Evolutionary conservation across 108 stramenopile species (phyloP).

Genomic region (Nitzschia putrida): DNA sequence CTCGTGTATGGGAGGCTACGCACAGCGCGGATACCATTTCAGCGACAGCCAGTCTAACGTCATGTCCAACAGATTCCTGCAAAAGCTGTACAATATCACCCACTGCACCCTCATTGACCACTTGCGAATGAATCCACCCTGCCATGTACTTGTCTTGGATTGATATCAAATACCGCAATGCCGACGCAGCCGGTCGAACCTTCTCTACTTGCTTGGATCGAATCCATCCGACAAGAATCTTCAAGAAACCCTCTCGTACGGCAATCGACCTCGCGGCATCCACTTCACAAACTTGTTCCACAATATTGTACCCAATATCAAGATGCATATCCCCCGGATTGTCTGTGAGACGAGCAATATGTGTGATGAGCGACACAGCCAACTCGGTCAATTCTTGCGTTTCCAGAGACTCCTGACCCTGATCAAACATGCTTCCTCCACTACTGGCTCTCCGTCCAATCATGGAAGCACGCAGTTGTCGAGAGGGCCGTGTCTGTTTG

Average conservation of each 20-base stretch:
- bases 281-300: constrained; percentile 62
- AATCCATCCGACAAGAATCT: constrained; percentile 58
- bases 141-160: constrained; percentile 64
- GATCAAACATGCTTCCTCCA: constrained; percentile 37
- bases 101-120: constrained; percentile 64
- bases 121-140: constrained; percentile 76
- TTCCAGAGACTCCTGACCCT: constrained; percentile 44
- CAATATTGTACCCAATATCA: constrained; percentile 36
- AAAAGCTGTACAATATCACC: constrained; percentile 50
- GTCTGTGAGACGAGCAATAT: constrained; percentile 36
- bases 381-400: constrained; percentile 52
- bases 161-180: constrained; percentile 54
- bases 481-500: constrained; percentile 8
- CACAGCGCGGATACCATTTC: constrained; percentile 61
- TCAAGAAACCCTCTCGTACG: constrained; percentile 59
- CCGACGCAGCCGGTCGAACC: constrained; percentile 46
- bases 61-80: constrained; percentile 38
- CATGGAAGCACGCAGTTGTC: constrained; percentile 15
- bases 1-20: constrained; percentile 63
- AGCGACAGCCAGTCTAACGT: constrained; percentile 53
- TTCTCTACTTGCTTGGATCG: constrained; percentile 44
- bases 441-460: constrained; percentile 3
- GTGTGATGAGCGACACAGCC: constrained; percentile 52
- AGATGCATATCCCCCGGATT: neutral
- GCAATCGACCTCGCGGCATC: constrained; percentile 56